Base-by-base conservation (phyloP, 345 rosid species). In the Trapa bicornis region DNA sequence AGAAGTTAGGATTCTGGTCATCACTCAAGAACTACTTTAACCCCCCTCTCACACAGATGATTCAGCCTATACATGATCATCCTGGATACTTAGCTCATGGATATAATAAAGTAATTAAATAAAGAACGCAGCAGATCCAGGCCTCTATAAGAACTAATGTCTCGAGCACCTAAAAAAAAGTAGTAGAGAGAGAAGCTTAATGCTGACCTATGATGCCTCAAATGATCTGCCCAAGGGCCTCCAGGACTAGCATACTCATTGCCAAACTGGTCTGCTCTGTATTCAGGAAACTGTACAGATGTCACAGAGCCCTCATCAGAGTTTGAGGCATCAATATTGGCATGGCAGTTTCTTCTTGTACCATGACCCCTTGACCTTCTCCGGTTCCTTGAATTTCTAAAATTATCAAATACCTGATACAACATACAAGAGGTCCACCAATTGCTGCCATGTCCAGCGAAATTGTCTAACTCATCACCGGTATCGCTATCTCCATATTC, bases 391-490 rank as follows among this genome's bases (percentile, higher is more conserved):
- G 97, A 86, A 70, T 78, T 88, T 80, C 96, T 88, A 61, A 94
- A 80, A 76, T 88, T 94, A 75, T 86, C 88, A 75, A 94, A 94
- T 71, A 91, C 86, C 76, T 91, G 87, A 78, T 86, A 91, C 47
- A 94, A 75, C 66, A 91, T 91, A 73, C 99, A 91, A 57, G 99
- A 94, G 2, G 96, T 91, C 97, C 96, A 91, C 99, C 96, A 89
- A 73, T 80, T 91, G 47, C 96, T 84, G 58, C 85, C 95, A 65
- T 83, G 85, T 39, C 83, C 79, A 37, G 84, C 87, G 70, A 89
- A 88, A 82, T 87, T 92, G 54, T 94, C 99, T 73, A 84, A 87
- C 48, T 94, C 99, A 74, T 94, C 95, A 47, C 82, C 94, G n/a
- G 86, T 84, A 3, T 87, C 97, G 73, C 88, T 89, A 70, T 87